Evolutionary conservation across 495 filamentous ascomycete genomes (phyloP), one percentile per base, ranked within the genome.

Genomic region (Zalerion maritima): DNA sequence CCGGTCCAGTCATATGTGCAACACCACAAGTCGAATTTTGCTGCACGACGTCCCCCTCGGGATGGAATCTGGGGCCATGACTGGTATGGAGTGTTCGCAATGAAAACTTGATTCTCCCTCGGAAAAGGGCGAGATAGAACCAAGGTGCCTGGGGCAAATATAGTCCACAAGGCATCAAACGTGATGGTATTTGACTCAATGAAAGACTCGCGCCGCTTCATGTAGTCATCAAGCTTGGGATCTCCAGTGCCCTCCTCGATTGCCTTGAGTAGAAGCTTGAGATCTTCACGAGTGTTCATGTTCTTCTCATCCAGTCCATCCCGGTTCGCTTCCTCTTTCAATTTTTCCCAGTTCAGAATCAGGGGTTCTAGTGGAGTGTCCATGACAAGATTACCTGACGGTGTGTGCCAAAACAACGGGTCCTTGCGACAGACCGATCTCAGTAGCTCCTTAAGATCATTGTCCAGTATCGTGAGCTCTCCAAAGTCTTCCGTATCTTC

Each of bases 151-250:
- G 45, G 45, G 8, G 29, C 14, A 23, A 49, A 49, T 4, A 49
- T 4, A 7, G 45, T 40, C 45, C 45, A 49, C 4, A 48, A 22
- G 6, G 26, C 26, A 7, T 40, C 38, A 27, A 36, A 48, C 21
- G 38, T 36, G 6, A 36, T 37, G 0, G 22, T 36, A 18, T 37
- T 28, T 11, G 20, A 9, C 8, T 37, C 11, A 15, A 35, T 36
- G 14, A 40, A 24, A 0, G 18, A 34, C 10, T 40, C 24, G 14
- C 43, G 31, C 4, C 21, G 27, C 26, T 44, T 36, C 29, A 46
- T 37, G 26, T 41, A 46, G 12, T 31, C 37, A 14, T 41, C 41
- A 5, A 46, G 32, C 14, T 31, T 36, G 1, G 10, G 4, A 21
- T 26, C 41, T 6, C 36, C 42, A 8, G 31, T 31, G 21, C 16